Evolutionary conservation across 495 filamentous ascomycete genomes (phyloP).

Genomic region (Tuber aestivum): DNA sequence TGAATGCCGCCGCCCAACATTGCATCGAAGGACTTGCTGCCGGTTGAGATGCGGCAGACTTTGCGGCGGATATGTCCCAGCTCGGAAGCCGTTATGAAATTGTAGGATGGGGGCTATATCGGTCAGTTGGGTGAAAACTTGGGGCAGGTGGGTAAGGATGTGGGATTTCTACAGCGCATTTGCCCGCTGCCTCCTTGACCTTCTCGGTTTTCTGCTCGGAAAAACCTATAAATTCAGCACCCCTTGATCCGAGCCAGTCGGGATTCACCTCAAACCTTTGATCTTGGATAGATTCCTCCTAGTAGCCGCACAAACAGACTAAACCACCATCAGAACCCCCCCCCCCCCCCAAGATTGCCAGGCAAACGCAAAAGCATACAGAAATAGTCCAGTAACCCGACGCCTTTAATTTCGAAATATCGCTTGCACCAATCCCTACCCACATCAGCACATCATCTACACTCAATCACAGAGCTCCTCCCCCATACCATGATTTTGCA

Average conservation of each 20-base stretch:
- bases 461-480: background rate
- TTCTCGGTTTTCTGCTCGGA: conserved; percentile 78
- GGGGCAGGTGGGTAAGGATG: background rate
- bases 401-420: conserved; percentile 68
- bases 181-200: conserved; percentile 69
- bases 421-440: conserved; percentile 63
- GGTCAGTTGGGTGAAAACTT: background rate
- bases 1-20: conserved; percentile 72
- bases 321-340: conserved; percentile 4
- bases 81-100: conserved; percentile 74
- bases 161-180: conserved; percentile 55
- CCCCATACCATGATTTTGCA: conserved; percentile 62
- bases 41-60: conserved; percentile 64
- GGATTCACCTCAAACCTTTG: conserved; percentile 50
- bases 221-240: conserved; percentile 46
- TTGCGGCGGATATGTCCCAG: conserved; percentile 62
- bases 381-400: conserved; percentile 67
- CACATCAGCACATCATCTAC: conserved; percentile 19
- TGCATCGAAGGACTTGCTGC: conserved; percentile 68
- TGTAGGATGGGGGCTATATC: conserved; percentile 55
- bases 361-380: conserved; percentile 46
- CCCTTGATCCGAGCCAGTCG: background rate
- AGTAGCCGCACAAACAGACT: conserved; percentile 61
- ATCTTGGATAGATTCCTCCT: conserved; percentile 64
- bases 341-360: background rate